Percentiles rank a stretch among this genome's conserved stretches.
phyloP scores from a whole-genome alignment of 768 basidiomycete genomes.

The Lactarius tabidus region DNA sequence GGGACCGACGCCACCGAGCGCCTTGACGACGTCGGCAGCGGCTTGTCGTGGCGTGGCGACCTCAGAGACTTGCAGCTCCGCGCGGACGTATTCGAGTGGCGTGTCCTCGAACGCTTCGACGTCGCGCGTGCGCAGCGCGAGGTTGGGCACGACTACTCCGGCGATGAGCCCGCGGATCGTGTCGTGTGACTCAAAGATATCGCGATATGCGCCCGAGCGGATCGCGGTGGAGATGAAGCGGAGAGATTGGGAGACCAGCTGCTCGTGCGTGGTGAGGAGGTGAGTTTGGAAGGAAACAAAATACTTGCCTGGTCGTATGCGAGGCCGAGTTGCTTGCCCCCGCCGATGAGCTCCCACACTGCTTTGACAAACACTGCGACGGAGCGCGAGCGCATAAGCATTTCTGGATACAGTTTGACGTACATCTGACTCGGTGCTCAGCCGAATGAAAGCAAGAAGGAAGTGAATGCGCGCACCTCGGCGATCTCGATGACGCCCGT shows the following conservation, averaged over 20 bases:
- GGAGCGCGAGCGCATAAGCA: slow-evolving; percentile 57
- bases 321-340: slow-evolving; percentile 61
- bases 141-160: slow-evolving; percentile 93
- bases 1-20: slow-evolving; percentile 77
- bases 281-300: not conserved
- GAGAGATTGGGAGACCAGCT: slow-evolving; percentile 89
- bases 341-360: slow-evolving; percentile 87
- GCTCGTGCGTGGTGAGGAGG: not conserved
- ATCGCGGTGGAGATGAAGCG: slow-evolving; percentile 91
- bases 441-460: not conserved
- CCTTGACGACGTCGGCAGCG: slow-evolving; percentile 92
- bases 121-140: slow-evolving; percentile 81
- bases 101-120: slow-evolving; percentile 97
- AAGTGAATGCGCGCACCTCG: slow-evolving; percentile 51
- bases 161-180: slow-evolving; percentile 81
- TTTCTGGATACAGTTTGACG: slow-evolving; percentile 79
- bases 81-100: slow-evolving; percentile 81
- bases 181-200: slow-evolving; percentile 75
- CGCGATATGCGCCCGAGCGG: slow-evolving; percentile 77
- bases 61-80: slow-evolving; percentile 48
- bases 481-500: slow-evolving; percentile 86
- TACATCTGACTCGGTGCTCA: slow-evolving; percentile 48
- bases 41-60: slow-evolving; percentile 85
- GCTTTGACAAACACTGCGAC: slow-evolving; percentile 75
- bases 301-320: slow-evolving; percentile 65